Conservation (phyloP, 2,329 filamentous ascomycete genomes). For the Aspergillus versicolor region DNA sequence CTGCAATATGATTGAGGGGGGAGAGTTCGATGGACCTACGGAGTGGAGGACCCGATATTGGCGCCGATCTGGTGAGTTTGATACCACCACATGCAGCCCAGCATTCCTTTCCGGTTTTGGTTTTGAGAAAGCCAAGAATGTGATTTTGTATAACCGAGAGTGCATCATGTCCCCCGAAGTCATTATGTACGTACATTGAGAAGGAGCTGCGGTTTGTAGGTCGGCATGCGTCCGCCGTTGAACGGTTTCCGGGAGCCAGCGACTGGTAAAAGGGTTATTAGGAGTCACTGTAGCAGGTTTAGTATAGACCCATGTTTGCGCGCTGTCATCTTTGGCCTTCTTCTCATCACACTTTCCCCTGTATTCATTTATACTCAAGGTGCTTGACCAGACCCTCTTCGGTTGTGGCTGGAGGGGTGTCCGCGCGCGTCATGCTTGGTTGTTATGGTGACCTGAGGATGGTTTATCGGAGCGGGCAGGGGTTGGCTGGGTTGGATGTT, state of each 20-base stretch:
- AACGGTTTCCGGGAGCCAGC: constrained; percentile 2
- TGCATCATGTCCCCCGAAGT: constrained; percentile 41
- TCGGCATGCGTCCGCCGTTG: constrained; percentile 22
- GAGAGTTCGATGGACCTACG: constrained; percentile 7
- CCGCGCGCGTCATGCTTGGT: not conserved
- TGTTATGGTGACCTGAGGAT: not conserved
- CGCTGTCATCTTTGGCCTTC: constrained; percentile 23
- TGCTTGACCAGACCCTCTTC: not conserved
- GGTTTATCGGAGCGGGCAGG: not conserved
- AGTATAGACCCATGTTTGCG: constrained; percentile 12
- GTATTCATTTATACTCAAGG: constrained; percentile 18
- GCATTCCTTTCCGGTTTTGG: constrained; percentile 37
- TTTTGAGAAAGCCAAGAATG: constrained; percentile 42
- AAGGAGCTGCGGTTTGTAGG: constrained; percentile 40
- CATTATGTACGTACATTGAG: constrained; percentile 46
- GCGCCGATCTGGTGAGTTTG: constrained; percentile 26
- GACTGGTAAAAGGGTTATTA: constrained; percentile 5
- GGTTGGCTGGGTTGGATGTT: not conserved
- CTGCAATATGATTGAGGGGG: too few relatives aligned
- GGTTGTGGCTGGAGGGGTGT: not conserved
- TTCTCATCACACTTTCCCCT: constrained; percentile 10
- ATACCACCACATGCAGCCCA: constrained; percentile 45
- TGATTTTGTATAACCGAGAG: constrained; percentile 47
- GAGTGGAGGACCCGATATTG: constrained; percentile 20
- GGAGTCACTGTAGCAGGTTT: constrained; percentile 10